phyloP scores from a whole-genome alignment of 768 basidiomycete species.

The Russula emetica region DNA sequence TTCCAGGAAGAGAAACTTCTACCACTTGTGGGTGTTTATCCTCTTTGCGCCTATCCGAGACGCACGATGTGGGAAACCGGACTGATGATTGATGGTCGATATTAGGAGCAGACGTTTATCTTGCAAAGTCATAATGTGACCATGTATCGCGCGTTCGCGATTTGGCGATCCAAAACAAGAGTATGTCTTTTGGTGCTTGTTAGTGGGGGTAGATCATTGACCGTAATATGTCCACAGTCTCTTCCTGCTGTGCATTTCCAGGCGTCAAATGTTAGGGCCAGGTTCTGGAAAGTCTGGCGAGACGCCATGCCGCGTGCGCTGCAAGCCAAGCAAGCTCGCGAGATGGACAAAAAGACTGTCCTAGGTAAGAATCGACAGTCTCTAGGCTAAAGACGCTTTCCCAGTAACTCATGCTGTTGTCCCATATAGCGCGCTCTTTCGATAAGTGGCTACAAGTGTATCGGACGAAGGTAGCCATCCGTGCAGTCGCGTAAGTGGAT shows the following conservation, averaged over 20 bases:
- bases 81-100: conserved; percentile 10
- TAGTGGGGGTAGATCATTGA: conserved; percentile 8
- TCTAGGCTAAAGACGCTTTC: not conserved
- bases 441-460: conserved; percentile 67
- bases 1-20: conserved; percentile 61
- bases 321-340: conserved; percentile 61
- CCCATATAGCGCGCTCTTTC: conserved; percentile 46
- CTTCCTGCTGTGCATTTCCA: conserved; percentile 77
- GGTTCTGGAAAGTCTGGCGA: conserved; percentile 63
- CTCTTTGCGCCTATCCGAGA: not conserved
- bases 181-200: conserved; percentile 35
- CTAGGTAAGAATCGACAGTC: conserved; percentile 47
- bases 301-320: conserved; percentile 66
- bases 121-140: conserved; percentile 55
- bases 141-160: conserved; percentile 61
- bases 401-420: conserved; percentile 25
- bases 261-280: conserved; percentile 54
- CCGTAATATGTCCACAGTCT: conserved; percentile 43
- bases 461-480: conserved; percentile 65
- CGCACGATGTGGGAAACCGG: not conserved
- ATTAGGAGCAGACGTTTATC: conserved; percentile 49
- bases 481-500: conserved; percentile 76
- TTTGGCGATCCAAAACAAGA: conserved; percentile 73
- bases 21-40: conserved; percentile 50
- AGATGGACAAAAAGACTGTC: conserved; percentile 48